phyloP scores from a whole-genome alignment of 202 grass and related monocot genomes.

The Zizania palustris region DNA sequence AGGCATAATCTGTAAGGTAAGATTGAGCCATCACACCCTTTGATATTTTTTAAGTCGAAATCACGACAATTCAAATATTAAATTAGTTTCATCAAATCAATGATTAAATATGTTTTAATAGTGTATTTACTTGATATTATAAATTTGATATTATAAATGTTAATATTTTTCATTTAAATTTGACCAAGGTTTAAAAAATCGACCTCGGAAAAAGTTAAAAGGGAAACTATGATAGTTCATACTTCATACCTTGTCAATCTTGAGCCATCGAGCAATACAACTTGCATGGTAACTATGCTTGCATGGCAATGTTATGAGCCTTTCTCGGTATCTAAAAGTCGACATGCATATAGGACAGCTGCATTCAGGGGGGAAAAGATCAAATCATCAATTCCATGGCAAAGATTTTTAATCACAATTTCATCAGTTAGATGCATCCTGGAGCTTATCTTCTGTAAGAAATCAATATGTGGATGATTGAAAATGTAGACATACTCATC shows the following conservation, averaged over 20 bases:
- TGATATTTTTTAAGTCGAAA: too few relatives aligned
- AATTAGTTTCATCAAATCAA: too few relatives aligned
- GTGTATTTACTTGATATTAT: too few relatives aligned
- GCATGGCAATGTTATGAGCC: slow-evolving; percentile 78
- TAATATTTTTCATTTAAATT: too few relatives aligned
- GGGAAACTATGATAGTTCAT: neutral
- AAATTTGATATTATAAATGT: too few relatives aligned
- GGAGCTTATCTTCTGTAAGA: neutral
- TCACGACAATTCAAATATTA: too few relatives aligned
- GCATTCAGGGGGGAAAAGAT: slow-evolving; percentile 7
- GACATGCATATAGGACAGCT: slow-evolving; percentile 77
- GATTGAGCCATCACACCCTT: too few relatives aligned
- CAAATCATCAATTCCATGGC: slow-evolving; percentile 28
- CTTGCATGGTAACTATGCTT: slow-evolving; percentile 66
- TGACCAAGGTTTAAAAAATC: too few relatives aligned
- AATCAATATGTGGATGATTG: neutral
- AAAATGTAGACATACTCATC: slow-evolving; percentile 56
- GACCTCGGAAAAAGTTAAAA: too few relatives aligned
- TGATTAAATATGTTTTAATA: too few relatives aligned
- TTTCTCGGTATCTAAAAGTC: slow-evolving; percentile 57
- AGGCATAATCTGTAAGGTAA: neutral
- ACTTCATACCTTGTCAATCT: slow-evolving; percentile 69
- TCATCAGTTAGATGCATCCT: neutral
- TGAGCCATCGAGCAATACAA: slow-evolving; percentile 72
- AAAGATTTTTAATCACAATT: neutral